Conservation (phyloP, 1,284 basidiomycete genomes). For the Pascua guehoae region DNA sequence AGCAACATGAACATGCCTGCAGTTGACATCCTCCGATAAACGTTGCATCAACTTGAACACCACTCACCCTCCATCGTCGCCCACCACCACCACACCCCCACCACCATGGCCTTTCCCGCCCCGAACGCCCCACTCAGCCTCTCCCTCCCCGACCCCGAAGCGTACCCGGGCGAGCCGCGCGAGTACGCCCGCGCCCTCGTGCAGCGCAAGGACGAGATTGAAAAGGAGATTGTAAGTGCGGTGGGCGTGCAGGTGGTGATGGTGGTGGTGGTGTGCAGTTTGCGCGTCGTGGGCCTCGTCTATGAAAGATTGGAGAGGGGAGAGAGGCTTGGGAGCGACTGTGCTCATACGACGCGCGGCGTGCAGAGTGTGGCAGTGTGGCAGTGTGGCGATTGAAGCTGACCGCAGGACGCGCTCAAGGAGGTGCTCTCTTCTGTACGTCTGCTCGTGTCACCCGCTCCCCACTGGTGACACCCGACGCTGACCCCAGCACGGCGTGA, state of each 20-base stretch:
- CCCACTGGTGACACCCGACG: background rate
- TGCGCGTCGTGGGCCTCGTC: too few species aligned
- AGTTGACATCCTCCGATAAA: too few species aligned
- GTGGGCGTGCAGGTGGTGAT: too few species aligned
- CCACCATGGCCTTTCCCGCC: constrained; percentile 25
- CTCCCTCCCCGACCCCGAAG: constrained; percentile 40
- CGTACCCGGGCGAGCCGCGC: constrained; percentile 41
- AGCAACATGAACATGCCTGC: too few species aligned
- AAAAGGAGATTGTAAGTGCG: constrained; percentile 47
- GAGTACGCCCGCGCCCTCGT: constrained; percentile 45
- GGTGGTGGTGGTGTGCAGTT: background rate
- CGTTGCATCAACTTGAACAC: background rate
- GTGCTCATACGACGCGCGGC: too few species aligned
- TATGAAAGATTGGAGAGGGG: too few species aligned
- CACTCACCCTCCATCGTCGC: background rate
- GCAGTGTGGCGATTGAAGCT: too few species aligned
- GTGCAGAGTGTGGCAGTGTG: too few species aligned
- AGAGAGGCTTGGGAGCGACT: background rate
- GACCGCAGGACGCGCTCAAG: constrained; percentile 30
- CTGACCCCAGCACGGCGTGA: constrained; percentile 35
- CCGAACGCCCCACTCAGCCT: constrained; percentile 24
- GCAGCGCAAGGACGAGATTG: constrained; percentile 46
- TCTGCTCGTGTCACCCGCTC: background rate
- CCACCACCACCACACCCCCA: too few species aligned
- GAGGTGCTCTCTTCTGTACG: constrained; percentile 34